These are phyloP conservation scores for Aspergillus thermomutatus DNA, from an alignment of 2,329 filamentous ascomycete species.

Conservation along the genomic window DNA sequence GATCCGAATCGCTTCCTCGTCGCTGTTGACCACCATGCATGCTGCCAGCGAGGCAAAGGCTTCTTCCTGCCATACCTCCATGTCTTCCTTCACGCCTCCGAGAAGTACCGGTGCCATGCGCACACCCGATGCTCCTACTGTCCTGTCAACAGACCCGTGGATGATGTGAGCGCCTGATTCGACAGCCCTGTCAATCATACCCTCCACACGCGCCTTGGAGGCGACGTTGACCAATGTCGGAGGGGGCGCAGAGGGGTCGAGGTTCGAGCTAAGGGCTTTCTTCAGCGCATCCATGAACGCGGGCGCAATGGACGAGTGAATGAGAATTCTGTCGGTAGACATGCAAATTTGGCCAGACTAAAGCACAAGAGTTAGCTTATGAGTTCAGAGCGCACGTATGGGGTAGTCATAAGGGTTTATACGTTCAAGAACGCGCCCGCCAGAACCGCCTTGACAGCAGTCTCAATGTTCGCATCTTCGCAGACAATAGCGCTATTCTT, in stretches of 20 bases:
- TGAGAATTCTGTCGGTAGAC: slow-evolving; percentile 69
- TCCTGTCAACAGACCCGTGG: slow-evolving; percentile 18
- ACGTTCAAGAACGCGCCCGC: slow-evolving; percentile 34
- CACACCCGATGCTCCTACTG: slow-evolving; percentile 18
- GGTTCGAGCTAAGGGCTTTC: slow-evolving; percentile 35
- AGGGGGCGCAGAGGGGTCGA: slow-evolving; percentile 31
- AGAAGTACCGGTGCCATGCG: slow-evolving; percentile 64
- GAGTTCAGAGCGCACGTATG: background rate
- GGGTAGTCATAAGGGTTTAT: slow-evolving; percentile 1
- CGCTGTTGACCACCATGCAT: slow-evolving; percentile 57
- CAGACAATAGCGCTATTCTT: slow-evolving; percentile 76
- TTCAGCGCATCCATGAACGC: slow-evolving; percentile 52
- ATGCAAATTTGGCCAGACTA: slow-evolving; percentile 74
- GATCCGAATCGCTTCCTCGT: slow-evolving; percentile 65
- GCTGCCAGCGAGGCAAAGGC: slow-evolving; percentile 72
- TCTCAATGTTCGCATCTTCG: slow-evolving; percentile 70
- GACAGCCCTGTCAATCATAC: slow-evolving; percentile 26
- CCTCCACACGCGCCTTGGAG: slow-evolving; percentile 42
- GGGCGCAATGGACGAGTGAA: slow-evolving; percentile 53
- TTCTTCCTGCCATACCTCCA: slow-evolving; percentile 72
- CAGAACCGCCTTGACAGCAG: slow-evolving; percentile 47
- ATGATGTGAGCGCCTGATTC: slow-evolving; percentile 31
- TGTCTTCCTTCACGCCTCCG: slow-evolving; percentile 61
- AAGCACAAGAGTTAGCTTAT: slow-evolving; percentile 32
- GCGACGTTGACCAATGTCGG: slow-evolving; percentile 43